These are phyloP conservation scores for Suhomyces vadensis DNA, from an alignment of 805 yeast species.

Conservation along the genomic window DNA sequence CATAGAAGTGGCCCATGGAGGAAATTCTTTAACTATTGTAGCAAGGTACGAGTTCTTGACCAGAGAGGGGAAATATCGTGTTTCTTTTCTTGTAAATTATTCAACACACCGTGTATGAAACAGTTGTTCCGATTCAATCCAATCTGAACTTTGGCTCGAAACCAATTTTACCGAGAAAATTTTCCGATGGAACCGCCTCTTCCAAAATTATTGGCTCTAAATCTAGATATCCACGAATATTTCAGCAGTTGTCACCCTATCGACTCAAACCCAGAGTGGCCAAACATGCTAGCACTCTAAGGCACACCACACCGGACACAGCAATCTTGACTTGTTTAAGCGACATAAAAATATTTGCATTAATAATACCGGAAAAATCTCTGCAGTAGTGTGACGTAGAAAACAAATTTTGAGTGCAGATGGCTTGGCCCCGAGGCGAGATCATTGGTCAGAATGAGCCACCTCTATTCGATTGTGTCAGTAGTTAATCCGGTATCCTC, in stretches of 20 bases:
- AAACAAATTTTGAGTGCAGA: neutral
- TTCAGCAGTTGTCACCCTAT: too few species aligned
- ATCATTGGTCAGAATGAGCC: neutral
- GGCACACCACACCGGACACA: too few species aligned
- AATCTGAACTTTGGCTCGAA: neutral
- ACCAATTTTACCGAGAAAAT: slow-evolving; percentile 2
- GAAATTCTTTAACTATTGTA: neutral
- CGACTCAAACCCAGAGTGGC: too few species aligned
- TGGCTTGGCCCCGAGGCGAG: neutral
- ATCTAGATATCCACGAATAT: too few species aligned
- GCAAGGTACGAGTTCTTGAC: neutral
- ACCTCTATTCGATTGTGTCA: neutral
- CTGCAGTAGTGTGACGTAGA: neutral
- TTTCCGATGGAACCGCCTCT: neutral
- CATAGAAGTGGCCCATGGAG: neutral
- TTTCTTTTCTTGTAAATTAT: neutral
- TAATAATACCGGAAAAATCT: neutral
- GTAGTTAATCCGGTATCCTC: neutral
- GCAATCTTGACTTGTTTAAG: too few species aligned
- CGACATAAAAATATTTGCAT: too few species aligned
- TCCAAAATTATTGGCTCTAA: too few species aligned
- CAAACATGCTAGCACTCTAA: too few species aligned
- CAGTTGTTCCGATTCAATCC: neutral
- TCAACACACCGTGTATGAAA: neutral
- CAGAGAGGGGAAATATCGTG: neutral